Conservation (phyloP, 495 filamentous ascomycete species). For the Neurospora sp. region DNA sequence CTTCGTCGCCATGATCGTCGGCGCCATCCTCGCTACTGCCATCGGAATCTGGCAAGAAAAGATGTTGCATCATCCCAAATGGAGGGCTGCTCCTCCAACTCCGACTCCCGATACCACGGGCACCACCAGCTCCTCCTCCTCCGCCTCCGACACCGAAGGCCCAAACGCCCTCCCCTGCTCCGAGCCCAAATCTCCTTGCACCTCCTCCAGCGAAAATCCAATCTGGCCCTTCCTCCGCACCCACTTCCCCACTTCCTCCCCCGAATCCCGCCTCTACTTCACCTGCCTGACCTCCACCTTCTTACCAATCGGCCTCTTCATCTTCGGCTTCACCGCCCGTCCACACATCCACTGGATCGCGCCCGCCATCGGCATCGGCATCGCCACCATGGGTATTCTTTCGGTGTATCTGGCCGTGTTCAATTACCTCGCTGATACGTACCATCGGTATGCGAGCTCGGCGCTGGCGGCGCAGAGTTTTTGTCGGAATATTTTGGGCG, state of each 20-base stretch:
- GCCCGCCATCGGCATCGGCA: constrained; percentile 58
- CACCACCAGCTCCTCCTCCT: constrained; percentile 8
- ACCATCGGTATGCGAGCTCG: constrained; percentile 73
- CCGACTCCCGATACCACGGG: not conserved
- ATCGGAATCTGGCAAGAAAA: constrained; percentile 66
- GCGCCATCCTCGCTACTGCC: constrained; percentile 54
- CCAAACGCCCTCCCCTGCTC: not conserved
- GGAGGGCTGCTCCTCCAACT: constrained; percentile 12
- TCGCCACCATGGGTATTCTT: constrained; percentile 82
- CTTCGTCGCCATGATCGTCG: constrained; percentile 64
- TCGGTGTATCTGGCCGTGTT: constrained; percentile 84
- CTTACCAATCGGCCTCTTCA: constrained; percentile 55
- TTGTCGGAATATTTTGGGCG: constrained; percentile 74
- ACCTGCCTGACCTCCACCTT: constrained; percentile 59
- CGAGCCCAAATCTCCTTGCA: constrained; percentile 8
- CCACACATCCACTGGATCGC: constrained; percentile 65
- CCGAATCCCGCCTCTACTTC: constrained; percentile 77
- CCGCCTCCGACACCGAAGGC: not conserved
- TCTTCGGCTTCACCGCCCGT: constrained; percentile 71
- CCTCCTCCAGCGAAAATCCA: not conserved
- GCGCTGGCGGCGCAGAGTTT: constrained; percentile 84
- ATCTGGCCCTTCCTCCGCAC: constrained; percentile 30
- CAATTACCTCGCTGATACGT: constrained; percentile 91
- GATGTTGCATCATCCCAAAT: constrained; percentile 32
- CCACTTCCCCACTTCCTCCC: constrained; percentile 40